These are phyloP conservation scores for Rhododendron molle DNA, from an alignment of 148 eudicot genomes.

Conservation along the genomic window DNA sequence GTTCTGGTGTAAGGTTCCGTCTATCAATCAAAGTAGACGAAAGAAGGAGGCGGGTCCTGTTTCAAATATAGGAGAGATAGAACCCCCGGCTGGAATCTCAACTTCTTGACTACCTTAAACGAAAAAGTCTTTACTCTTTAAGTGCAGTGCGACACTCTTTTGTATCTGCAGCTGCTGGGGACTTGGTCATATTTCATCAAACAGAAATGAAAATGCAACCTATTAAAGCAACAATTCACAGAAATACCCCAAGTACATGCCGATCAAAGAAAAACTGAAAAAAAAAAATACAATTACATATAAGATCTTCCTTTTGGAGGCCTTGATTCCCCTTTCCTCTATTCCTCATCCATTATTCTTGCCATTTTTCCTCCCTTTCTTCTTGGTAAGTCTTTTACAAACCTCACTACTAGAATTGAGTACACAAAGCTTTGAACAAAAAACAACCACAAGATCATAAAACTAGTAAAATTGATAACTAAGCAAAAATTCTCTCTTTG, in stretches of 20 bases:
- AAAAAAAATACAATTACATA: neutral
- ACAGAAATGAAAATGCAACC: neutral
- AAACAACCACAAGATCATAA: neutral
- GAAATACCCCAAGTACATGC: neutral
- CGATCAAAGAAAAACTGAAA: neutral
- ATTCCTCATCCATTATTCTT: neutral
- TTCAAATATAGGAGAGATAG: no score
- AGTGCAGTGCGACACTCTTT: no score
- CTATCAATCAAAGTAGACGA: no score
- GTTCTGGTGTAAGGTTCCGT: no score
- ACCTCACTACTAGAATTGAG: neutral
- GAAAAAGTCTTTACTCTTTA: no score
- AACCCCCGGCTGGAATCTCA: no score
- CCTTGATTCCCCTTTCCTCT: neutral
- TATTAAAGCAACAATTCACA: neutral
- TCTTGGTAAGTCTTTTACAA: neutral
- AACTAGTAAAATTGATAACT: neutral
- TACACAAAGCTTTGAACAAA: neutral
- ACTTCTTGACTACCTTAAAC: no score
- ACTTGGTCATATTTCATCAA: no score
- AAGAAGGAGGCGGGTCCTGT: no score
- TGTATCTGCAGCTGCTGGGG: no score
- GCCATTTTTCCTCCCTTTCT: neutral
- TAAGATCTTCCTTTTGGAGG: neutral
- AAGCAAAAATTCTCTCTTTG: constrained; percentile 14